Percentiles rank a stretch among this genome's conserved stretches.
These are phyloP conservation scores for Phaffomyces opuntiae DNA, from an alignment of 805 yeast species.

Conservation along the genomic window DNA sequence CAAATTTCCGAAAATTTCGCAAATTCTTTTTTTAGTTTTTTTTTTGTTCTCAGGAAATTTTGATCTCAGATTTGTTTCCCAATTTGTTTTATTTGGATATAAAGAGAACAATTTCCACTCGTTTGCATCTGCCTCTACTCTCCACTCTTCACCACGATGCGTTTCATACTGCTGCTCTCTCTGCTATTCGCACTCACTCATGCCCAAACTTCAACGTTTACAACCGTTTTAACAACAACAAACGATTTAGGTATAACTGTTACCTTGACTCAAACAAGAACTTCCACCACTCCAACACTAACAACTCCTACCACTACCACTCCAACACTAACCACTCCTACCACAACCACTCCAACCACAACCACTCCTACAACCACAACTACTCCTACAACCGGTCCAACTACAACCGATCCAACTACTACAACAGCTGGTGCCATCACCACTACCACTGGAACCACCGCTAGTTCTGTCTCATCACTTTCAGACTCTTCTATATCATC, in stretches of 20 bases:
- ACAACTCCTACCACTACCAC: not conserved
- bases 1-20: no score
- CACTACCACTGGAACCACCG: constrained; percentile 8
- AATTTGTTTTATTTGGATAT: no score
- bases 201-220: constrained; percentile 4
- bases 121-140: not conserved
- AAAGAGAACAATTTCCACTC: no score
- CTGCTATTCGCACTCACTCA: constrained; percentile 4
- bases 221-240: constrained; percentile 19
- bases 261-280: constrained; percentile 15
- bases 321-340: not conserved
- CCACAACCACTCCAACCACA: not conserved
- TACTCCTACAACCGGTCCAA: not conserved
- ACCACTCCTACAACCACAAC: not conserved
- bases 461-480: no score
- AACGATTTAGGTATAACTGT: constrained; percentile 19
- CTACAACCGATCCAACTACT: constrained; percentile 5
- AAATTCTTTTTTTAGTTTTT: no score
- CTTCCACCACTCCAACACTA: constrained; percentile 4
- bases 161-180: constrained; percentile 1
- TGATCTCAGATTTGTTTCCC: no score
- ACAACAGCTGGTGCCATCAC: not conserved
- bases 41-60: no score
- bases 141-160: no score
- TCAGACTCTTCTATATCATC: not conserved